These are phyloP conservation scores for Xenoacremonium recifei DNA, from an alignment of 2,329 filamentous ascomycete species.

Conservation along the genomic window DNA sequence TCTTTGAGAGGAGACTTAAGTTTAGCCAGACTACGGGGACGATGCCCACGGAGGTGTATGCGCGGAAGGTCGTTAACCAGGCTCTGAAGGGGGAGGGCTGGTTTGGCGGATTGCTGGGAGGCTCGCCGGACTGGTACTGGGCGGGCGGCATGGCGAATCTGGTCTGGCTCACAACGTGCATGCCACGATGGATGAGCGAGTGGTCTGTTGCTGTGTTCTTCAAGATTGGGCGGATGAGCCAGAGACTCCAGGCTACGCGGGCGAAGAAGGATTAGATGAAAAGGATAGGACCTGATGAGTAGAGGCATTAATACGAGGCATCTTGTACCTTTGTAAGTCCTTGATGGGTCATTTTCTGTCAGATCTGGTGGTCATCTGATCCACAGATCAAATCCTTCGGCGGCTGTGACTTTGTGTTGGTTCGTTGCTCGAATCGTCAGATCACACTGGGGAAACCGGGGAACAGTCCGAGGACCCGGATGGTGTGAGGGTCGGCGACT, in stretches of 20 bases:
- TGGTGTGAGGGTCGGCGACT: too few relatives aligned
- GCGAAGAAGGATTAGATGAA: constrained; percentile 23
- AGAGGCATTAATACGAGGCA: too few relatives aligned
- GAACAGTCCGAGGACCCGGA: too few relatives aligned
- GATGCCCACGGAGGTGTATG: constrained; percentile 44
- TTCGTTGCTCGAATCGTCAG: too few relatives aligned
- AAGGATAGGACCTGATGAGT: too few relatives aligned
- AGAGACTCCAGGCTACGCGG: constrained; percentile 21
- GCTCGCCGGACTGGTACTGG: constrained; percentile 34
- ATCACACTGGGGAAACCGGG: too few relatives aligned
- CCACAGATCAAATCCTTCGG: too few relatives aligned
- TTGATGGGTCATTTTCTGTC: too few relatives aligned
- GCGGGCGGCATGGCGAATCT: constrained; percentile 29
- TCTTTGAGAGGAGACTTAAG: constrained; percentile 45
- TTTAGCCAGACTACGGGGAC: constrained; percentile 50
- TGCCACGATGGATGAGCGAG: constrained; percentile 30
- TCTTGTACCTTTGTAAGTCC: too few relatives aligned
- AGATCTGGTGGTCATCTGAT: too few relatives aligned
- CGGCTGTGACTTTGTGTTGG: too few relatives aligned
- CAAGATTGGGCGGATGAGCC: constrained; percentile 24
- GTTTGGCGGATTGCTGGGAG: constrained; percentile 31
- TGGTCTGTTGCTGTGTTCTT: constrained; percentile 26
- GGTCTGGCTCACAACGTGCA: constrained; percentile 25
- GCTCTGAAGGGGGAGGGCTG: constrained; percentile 40
- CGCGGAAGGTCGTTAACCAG: constrained; percentile 39